Evolutionary conservation across 768 basidiomycete genomes (phyloP).

Genomic region (Leucosporidium creatinivorum): DNA sequence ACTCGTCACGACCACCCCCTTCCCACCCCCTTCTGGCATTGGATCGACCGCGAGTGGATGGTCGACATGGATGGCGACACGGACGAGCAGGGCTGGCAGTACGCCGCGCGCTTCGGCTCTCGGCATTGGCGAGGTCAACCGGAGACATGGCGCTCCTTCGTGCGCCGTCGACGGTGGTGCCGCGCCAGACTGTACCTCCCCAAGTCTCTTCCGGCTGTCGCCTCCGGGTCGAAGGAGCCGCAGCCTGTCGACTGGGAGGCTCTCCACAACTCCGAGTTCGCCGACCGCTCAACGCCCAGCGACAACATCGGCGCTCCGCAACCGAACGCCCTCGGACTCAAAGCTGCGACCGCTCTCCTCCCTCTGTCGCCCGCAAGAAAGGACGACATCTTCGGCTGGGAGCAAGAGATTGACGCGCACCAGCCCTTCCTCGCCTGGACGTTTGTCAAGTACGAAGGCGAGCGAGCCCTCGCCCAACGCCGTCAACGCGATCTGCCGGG

Average conservation of each 20-base stretch:
- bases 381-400: slow-evolving; percentile 1
- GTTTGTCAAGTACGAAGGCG: not conserved
- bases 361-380: not conserved
- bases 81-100: slow-evolving; percentile 22
- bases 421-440: not conserved
- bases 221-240: not conserved
- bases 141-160: slow-evolving; percentile 8
- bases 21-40: slow-evolving; percentile 23
- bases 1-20: slow-evolving; percentile 18
- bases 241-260: not conserved
- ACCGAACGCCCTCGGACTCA: not conserved
- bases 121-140: slow-evolving; percentile 28
- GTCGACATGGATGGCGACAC: slow-evolving; percentile 28
- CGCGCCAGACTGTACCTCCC: slow-evolving; percentile 22
- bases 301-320: not conserved
- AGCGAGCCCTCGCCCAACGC: not conserved
- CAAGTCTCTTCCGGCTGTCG: not conserved
- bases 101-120: slow-evolving; percentile 17
- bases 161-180: slow-evolving; percentile 19
- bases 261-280: not conserved
- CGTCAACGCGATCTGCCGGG: not conserved
- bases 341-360: not conserved
- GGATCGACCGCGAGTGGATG: slow-evolving; percentile 27
- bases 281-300: not conserved
- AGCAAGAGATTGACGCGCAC: not conserved